Percentiles rank a stretch among this genome's conserved stretches.
phyloP scores from a whole-genome alignment of 257 asterid species.

The Capsicum pubescens region DNA sequence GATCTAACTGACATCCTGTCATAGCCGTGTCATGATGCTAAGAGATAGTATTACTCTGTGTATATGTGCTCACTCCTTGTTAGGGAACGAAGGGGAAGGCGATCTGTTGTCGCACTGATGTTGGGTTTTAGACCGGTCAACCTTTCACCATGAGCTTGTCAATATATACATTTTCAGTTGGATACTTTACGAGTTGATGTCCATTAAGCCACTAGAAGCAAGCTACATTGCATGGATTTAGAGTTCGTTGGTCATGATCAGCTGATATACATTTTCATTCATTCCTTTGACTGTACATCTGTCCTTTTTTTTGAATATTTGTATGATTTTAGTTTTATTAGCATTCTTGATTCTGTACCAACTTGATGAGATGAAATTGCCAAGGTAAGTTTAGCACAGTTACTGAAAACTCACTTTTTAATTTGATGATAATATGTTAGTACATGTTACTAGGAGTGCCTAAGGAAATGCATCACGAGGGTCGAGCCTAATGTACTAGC shows the following conservation, averaged over 20 bases:
- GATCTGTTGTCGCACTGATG: background rate
- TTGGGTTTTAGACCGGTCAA: conserved; percentile 19
- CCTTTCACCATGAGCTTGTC: conserved; percentile 17
- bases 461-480: background rate
- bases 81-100: conserved; percentile 16
- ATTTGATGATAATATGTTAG: background rate
- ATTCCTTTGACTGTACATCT: background rate
- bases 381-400: background rate
- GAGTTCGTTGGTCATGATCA: background rate
- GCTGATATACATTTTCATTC: background rate
- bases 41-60: background rate
- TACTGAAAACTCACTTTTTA: background rate
- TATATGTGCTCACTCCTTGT: background rate
- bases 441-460: background rate
- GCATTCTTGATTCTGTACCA: background rate
- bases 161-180: background rate
- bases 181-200: background rate
- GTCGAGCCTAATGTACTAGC: background rate
- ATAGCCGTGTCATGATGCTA: background rate
- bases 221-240: background rate
- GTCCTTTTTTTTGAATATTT: background rate
- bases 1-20: conserved; percentile 15
- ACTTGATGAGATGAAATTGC: background rate
- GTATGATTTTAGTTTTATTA: background rate
- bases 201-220: background rate